A percentile compares a stretch with the other conserved stretches of the same genome.
These are phyloP conservation scores for Rhododendron kiyosumense DNA, from an alignment of 148 eudicot genomes.

Conservation along the genomic window DNA sequence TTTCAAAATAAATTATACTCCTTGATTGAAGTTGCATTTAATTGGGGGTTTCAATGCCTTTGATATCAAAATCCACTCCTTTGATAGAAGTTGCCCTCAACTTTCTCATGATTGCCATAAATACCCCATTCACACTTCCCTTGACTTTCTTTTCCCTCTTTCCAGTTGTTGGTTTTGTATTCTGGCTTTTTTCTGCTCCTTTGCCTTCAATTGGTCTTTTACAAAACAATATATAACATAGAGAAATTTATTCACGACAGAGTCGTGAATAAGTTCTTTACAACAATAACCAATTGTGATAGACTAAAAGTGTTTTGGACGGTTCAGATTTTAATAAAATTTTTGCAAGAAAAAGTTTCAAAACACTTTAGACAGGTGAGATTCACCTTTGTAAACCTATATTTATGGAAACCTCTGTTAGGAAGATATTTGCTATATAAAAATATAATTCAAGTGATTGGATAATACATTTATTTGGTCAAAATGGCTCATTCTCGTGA, in stretches of 20 bases:
- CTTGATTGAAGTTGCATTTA: no score
- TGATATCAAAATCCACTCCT: background rate
- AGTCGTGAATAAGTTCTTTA: no score
- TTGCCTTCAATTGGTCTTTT: background rate
- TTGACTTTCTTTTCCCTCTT: background rate
- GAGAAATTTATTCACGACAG: no score
- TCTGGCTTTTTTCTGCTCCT: background rate
- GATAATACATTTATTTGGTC: background rate
- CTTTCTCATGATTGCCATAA: constrained; percentile 16
- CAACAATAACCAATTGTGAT: no score
- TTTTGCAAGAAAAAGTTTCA: no score
- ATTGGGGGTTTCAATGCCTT: background rate
- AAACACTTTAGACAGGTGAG: no score
- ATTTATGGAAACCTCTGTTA: no score
- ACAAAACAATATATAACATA: background rate
- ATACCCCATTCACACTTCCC: background rate
- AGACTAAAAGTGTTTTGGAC: no score
- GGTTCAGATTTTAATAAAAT: no score
- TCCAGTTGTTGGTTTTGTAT: background rate
- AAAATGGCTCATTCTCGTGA: constrained; percentile 7
- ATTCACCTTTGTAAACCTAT: no score
- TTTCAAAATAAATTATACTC: no score
- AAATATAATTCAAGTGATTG: background rate
- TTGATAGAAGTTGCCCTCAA: background rate
- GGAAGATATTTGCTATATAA: no score